A percentile compares a stretch with the other conserved stretches of the same genome.
Evolutionary conservation across 768 basidiomycete species (phyloP).

Genomic region (Leucocoprinus sp.): DNA sequence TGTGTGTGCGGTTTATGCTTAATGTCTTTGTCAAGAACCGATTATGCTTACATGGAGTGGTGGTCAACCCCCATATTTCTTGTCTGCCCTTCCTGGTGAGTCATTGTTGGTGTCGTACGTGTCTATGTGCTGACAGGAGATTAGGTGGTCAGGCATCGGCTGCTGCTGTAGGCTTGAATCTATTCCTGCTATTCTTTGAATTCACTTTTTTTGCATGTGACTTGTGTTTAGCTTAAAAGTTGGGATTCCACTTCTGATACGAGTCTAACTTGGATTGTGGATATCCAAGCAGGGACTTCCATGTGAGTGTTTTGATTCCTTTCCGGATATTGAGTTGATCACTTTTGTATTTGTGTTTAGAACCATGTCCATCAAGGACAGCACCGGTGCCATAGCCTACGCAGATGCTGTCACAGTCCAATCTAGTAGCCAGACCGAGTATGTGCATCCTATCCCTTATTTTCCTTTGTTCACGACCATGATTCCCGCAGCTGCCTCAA

Average conservation of each 20-base stretch:
- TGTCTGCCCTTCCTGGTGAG: slow-evolving; percentile 56
- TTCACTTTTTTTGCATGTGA: slow-evolving; percentile 14
- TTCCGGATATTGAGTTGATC: too few species aligned
- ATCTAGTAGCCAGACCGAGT: slow-evolving; percentile 25
- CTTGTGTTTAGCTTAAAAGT: slow-evolving; percentile 41
- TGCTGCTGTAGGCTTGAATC: slow-evolving; percentile 35
- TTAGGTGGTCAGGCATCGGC: slow-evolving; percentile 47
- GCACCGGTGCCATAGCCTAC: slow-evolving; percentile 43
- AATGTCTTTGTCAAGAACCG: slow-evolving; percentile 40
- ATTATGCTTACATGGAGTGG: slow-evolving; percentile 43
- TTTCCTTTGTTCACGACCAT: neutral
- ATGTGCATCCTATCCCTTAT: slow-evolving; percentile 23
- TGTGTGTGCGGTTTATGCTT: neutral
- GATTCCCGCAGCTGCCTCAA: neutral
- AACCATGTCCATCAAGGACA: slow-evolving; percentile 49
- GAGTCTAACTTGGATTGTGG: slow-evolving; percentile 46
- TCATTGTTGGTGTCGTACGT: neutral
- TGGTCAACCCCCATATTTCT: slow-evolving; percentile 48
- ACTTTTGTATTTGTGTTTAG: slow-evolving; percentile 28
- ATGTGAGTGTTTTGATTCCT: slow-evolving; percentile 36
- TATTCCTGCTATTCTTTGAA: slow-evolving; percentile 9
- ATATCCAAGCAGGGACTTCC: slow-evolving; percentile 32
- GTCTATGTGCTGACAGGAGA: neutral
- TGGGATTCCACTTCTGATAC: slow-evolving; percentile 40
- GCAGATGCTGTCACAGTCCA: slow-evolving; percentile 42